Conservation (phyloP, 176 grass and related monocot species). For the Avena insularis region DNA sequence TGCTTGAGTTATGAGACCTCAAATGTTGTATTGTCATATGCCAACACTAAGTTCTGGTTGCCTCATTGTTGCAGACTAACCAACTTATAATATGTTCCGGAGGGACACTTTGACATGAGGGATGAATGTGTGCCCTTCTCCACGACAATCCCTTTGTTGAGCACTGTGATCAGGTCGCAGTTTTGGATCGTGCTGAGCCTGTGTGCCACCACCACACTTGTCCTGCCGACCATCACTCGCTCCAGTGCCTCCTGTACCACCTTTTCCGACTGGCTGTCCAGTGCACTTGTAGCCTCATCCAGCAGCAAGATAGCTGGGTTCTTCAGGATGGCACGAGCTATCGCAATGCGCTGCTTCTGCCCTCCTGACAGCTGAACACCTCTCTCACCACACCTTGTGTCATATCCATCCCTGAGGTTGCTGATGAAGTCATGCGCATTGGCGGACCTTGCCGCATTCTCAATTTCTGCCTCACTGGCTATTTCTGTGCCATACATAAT, state of each 20-base stretch:
- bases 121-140: constrained; percentile 81
- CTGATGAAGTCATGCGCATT: constrained; percentile 90
- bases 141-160: constrained; percentile 75
- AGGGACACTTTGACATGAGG: constrained; percentile 66
- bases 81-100: constrained; percentile 66
- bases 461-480: constrained; percentile 61
- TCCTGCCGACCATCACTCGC: constrained; percentile 78
- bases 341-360: too few species aligned
- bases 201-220: constrained; percentile 81
- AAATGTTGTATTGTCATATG: constrained; percentile 11
- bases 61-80: constrained; percentile 69
- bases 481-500: constrained; percentile 66
- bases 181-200: constrained; percentile 79
- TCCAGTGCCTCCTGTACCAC: constrained; percentile 82
- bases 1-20: neutral
- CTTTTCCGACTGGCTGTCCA: constrained; percentile 86
- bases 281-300: constrained; percentile 84
- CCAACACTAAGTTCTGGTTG: neutral
- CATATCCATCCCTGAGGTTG: constrained; percentile 75
- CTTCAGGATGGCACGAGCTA: constrained; percentile 80
- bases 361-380: constrained; percentile 58
- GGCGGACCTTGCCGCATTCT: constrained; percentile 67
- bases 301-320: constrained; percentile 70
- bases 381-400: constrained; percentile 71
- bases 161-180: constrained; percentile 66